Evolutionary conservation across 768 basidiomycete genomes (phyloP).

Genomic region (Boletus subcaerulescens): DNA sequence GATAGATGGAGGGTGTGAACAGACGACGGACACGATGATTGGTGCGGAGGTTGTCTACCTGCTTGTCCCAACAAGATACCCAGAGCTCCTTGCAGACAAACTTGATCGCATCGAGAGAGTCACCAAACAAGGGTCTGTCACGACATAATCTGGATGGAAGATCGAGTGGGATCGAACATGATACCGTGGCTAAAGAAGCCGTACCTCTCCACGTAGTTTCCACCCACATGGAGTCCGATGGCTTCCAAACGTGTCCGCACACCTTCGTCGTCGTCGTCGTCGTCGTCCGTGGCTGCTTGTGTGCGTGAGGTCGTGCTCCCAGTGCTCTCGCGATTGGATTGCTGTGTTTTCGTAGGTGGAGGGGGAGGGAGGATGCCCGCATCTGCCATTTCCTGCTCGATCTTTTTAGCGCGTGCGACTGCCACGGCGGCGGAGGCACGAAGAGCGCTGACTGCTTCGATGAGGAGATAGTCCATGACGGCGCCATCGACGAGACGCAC

Average conservation of each 20-base stretch:
- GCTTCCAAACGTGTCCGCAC: slow-evolving; percentile 68
- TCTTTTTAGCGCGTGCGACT: slow-evolving; percentile 57
- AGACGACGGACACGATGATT: slow-evolving; percentile 77
- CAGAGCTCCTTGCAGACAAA: slow-evolving; percentile 98
- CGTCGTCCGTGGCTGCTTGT: slow-evolving; percentile 41
- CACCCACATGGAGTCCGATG: slow-evolving; percentile 84
- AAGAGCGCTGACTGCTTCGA: slow-evolving; percentile 74
- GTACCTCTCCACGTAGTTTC: slow-evolving; percentile 82
- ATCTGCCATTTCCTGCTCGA: slow-evolving; percentile 77
- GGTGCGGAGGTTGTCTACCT: slow-evolving; percentile 84
- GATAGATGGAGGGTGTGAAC: neutral
- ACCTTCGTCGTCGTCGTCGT: slow-evolving; percentile 78
- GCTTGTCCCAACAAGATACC: slow-evolving; percentile 81
- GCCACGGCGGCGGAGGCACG: slow-evolving; percentile 74
- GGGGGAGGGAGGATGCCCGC: slow-evolving; percentile 67
- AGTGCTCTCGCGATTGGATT: slow-evolving; percentile 34
- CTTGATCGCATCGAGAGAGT: slow-evolving; percentile 89
- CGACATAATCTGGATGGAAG: slow-evolving; percentile 58
- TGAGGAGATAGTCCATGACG: slow-evolving; percentile 83
- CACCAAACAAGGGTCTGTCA: slow-evolving; percentile 69
- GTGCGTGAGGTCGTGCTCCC: slow-evolving; percentile 27
- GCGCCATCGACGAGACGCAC: slow-evolving; percentile 59
- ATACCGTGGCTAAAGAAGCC: neutral
- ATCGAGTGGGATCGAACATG: neutral
- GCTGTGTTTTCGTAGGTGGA: slow-evolving; percentile 35